Evolutionary conservation across 768 basidiomycete genomes (phyloP).

Genomic region (Sistotremastrum niveocremeum): DNA sequence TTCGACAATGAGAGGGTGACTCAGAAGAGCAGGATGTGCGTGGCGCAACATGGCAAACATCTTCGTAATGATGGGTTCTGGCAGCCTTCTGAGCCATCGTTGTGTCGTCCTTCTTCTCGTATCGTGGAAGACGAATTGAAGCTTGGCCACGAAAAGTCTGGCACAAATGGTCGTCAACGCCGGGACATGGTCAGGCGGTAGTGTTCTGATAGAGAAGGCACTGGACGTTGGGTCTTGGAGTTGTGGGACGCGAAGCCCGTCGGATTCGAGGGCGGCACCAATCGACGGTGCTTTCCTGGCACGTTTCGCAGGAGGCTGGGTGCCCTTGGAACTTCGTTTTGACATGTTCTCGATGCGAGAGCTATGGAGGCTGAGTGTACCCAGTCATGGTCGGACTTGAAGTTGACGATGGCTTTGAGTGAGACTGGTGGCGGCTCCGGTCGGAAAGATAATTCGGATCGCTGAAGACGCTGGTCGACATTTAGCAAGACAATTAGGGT

Average conservation of each 20-base stretch:
- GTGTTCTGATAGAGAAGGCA: conserved; percentile 31
- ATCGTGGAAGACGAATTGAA: conserved; percentile 23
- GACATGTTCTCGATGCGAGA: no score
- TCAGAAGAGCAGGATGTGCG: conserved; percentile 37
- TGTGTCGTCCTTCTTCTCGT: conserved; percentile 27
- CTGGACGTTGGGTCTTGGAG: conserved; percentile 34
- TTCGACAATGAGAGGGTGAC: conserved; percentile 43
- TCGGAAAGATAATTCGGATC: no score
- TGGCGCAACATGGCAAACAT: conserved; percentile 38
- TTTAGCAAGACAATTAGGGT: no score
- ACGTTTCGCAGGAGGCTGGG: neutral
- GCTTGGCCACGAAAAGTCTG: conserved; percentile 31
- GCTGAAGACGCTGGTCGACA: no score
- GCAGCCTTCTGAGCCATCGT: conserved; percentile 30
- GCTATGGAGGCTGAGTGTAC: no score
- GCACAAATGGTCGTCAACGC: conserved; percentile 37
- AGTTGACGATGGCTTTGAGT: no score
- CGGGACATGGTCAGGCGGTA: conserved; percentile 23
- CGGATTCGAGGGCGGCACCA: conserved; percentile 1
- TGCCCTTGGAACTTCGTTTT: neutral
- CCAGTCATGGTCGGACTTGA: no score
- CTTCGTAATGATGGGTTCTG: conserved; percentile 35
- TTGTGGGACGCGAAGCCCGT: conserved; percentile 10
- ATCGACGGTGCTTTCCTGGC: neutral
- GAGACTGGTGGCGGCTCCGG: no score